Evolutionary conservation across 257 asterid genomes (phyloP), one percentile per base, ranked within the genome.

Genomic region (Ehretia macrophylla): DNA sequence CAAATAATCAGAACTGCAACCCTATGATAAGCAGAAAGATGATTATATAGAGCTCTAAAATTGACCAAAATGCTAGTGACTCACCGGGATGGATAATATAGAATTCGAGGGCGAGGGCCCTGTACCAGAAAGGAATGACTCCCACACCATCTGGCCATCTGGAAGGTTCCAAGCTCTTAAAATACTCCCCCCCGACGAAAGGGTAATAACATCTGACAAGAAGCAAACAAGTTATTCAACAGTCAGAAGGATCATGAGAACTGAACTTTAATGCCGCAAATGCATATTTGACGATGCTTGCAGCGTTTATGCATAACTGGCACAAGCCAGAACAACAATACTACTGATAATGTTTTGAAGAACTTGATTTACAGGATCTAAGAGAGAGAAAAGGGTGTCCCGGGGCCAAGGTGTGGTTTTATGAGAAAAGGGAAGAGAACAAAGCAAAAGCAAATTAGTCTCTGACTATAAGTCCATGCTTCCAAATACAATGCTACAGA

Each of bases 111-210:
- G 71, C 17, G 92, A 81, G 38, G 90, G 71, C 18, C 60, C 75
- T 60, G 88, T 70, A 39, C 95, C 89, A 10, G 70, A 21, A 72
- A 93, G 83, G 60, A 80, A 71, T 6, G 92, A 81, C 80, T 93
- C 99, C 99, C 99, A 93, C 71, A 89, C 85, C 99, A 93, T 83
- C 80, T 89, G 97, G 55, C 99, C 99, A 79, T 93, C 99, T 69
- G 97, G 96, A 69, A 93, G 97, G 81, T 86, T 89, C 99, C 99
- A 93, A 64, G 99, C 99, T 80, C 99, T 87, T 66, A 89, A 57
- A 55, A 83, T 73, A 68, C 82, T 86, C 72, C 99, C 96, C 55
- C 78, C 90, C 16, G 95, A 83, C 38, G 99, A 93, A 49, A 86
- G 77, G 52, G 96, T 80, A 74, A 86, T 74, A 52, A 89, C 96